phyloP scores from a whole-genome alignment of 345 rosid species.

The Populus tremula region DNA sequence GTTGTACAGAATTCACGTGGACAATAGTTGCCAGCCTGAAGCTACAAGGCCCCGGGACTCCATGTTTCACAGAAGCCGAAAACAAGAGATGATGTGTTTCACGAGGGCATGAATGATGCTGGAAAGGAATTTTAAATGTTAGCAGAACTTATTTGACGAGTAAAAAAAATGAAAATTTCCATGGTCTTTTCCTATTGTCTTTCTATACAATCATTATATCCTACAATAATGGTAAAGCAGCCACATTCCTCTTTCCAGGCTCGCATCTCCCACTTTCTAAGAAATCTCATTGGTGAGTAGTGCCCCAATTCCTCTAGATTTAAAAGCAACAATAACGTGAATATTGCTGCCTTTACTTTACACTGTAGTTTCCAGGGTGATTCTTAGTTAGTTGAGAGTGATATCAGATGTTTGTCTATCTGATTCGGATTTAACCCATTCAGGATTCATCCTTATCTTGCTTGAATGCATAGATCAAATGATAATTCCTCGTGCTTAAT shows the following conservation, averaged over 20 bases:
- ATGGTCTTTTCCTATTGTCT: not conserved
- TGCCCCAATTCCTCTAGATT: not conserved
- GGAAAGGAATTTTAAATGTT: not conserved
- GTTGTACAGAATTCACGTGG: too few species aligned
- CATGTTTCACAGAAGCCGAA: not conserved
- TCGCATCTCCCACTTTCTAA: not conserved
- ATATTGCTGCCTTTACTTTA: not conserved
- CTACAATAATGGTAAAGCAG: not conserved
- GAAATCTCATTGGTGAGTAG: not conserved
- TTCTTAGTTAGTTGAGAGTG: not conserved
- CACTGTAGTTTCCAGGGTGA: not conserved
- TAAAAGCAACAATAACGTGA: not conserved
- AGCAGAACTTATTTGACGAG: not conserved
- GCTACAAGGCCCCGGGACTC: not conserved
- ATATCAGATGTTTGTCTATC: not conserved
- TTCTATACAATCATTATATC: not conserved
- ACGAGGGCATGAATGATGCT: not conserved
- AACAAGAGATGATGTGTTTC: not conserved
- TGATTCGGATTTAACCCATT: not conserved
- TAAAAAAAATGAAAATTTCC: not conserved
- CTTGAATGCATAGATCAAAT: not conserved
- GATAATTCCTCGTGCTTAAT: not conserved
- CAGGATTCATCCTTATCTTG: not conserved
- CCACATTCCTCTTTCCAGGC: not conserved
- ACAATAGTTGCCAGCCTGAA: not conserved